Evolutionary conservation across 2,329 filamentous ascomycete genomes (phyloP), one percentile per base, ranked within the genome.

Genomic region (Aspergillus fischeri): DNA sequence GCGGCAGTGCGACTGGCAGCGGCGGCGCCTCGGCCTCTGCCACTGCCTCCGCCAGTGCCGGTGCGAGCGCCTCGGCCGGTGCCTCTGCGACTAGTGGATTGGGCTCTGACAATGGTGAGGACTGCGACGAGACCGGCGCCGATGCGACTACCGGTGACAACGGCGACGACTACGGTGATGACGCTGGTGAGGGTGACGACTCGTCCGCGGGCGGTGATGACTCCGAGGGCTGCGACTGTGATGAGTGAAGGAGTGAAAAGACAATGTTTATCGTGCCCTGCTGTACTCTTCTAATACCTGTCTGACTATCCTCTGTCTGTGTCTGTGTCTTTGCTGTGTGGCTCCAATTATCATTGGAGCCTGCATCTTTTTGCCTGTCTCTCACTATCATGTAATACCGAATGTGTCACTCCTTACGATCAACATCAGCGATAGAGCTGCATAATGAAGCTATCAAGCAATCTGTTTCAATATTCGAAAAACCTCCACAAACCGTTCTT

Each of bases 351-450:
- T 44, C 41, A 44, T 44, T 44, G 41, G 41, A 20, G 32, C 41
- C 2, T 44, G 41, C 20, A 1, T 21, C 8, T 1, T 6, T 21
- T 21, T 44, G 8, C 20, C 41, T 21, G 41, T 44, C n/a, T 44
- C 41, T 44, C 10, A 21, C 8, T 21, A 7, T 44, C 41, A 44
- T 44, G 41, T 44, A 44, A 44, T 44, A 44, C 41, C 41, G 41
- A 44, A n/a, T 21, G 41, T 44, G 41, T 44, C 41, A 44, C 41
- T 44, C 41, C 41, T 44, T 44, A 20, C 10, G n/a, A 44, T 44
- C 8, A 11, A 44, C n/a, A 44, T 44, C 41, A 44, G 41, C 41
- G 7, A 35, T 44, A 44, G 41, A 44, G 41, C 41, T 44, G 41
- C 41, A 44, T 44, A 44, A 21, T 21, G 17, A 20, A 44, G 41